A percentile compares a stretch with the other conserved stretches of the same genome.
Evolutionary conservation across 2,329 filamentous ascomycete species (phyloP).

Genomic region (Penicillium sp.): DNA sequence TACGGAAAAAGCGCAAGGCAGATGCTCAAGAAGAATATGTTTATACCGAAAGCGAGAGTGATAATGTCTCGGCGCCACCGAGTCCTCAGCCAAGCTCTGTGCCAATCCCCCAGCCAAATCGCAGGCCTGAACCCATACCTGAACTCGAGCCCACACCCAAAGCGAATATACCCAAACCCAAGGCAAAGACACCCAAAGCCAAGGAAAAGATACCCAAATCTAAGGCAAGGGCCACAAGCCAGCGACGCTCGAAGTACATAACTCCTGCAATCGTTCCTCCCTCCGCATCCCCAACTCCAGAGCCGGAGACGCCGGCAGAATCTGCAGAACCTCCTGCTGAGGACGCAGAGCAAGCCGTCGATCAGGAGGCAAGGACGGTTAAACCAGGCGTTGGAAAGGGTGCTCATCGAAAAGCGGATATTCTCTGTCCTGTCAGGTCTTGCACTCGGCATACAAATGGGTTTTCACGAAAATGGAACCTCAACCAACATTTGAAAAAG

Average conservation of each 20-base stretch:
- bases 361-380: neutral
- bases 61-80: constrained; percentile 6
- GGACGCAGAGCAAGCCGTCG: neutral
- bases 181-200: neutral
- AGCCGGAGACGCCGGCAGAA: neutral
- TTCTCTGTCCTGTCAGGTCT: constrained; percentile 32
- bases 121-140: neutral
- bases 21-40: constrained; percentile 17
- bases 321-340: neutral
- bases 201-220: neutral
- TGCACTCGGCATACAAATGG: constrained; percentile 32
- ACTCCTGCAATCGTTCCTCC: constrained; percentile 1
- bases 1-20: constrained; percentile 13
- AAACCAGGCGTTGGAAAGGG: constrained; percentile 22
- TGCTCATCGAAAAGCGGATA: constrained; percentile 25
- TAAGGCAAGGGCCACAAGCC: constrained; percentile 7
- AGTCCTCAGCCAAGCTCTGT: neutral
- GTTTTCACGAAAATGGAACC: constrained; percentile 38
- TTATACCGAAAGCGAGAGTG: constrained; percentile 29
- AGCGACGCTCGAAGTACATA: neutral
- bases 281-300: neutral
- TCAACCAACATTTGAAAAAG: constrained; percentile 36
- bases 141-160: neutral
- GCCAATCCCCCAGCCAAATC: neutral
- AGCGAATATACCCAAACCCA: neutral